Evolutionary conservation across 148 eudicot species (phyloP).

Genomic region (Talinum fruticosum): DNA sequence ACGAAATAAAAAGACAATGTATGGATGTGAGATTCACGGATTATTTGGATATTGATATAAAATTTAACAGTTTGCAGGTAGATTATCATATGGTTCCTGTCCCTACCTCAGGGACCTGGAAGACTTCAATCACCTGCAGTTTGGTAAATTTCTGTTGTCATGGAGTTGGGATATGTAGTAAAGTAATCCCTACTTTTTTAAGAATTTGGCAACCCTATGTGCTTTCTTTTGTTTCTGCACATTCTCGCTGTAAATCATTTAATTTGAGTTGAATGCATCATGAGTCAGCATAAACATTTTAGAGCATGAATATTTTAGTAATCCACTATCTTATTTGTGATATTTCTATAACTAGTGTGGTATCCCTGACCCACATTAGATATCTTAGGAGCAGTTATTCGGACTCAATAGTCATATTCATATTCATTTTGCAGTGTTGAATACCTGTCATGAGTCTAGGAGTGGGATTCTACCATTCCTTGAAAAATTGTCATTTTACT

Average conservation of each 20-base stretch:
- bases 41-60: neutral
- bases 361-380: neutral
- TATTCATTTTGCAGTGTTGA: neutral
- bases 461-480: neutral
- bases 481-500: neutral
- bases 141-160: slow-evolving; percentile 6
- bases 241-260: slow-evolving; percentile 14
- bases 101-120: slow-evolving; percentile 9
- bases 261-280: neutral
- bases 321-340: slow-evolving; percentile 8
- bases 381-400: neutral
- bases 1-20: neutral
- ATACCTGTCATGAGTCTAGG: neutral
- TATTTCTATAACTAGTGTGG: neutral
- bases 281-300: neutral
- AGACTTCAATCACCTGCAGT: neutral
- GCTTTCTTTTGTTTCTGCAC: slow-evolving; percentile 24
- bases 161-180: neutral
- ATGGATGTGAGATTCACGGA: neutral
- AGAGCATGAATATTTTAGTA: neutral
- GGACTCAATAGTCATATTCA: neutral
- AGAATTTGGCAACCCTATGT: slow-evolving; percentile 22
- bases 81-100: slow-evolving; percentile 14
- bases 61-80: slow-evolving; percentile 9
- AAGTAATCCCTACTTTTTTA: neutral